phyloP scores from a whole-genome alignment of 106 monocot genomes.

The Dendrobium nobile region DNA sequence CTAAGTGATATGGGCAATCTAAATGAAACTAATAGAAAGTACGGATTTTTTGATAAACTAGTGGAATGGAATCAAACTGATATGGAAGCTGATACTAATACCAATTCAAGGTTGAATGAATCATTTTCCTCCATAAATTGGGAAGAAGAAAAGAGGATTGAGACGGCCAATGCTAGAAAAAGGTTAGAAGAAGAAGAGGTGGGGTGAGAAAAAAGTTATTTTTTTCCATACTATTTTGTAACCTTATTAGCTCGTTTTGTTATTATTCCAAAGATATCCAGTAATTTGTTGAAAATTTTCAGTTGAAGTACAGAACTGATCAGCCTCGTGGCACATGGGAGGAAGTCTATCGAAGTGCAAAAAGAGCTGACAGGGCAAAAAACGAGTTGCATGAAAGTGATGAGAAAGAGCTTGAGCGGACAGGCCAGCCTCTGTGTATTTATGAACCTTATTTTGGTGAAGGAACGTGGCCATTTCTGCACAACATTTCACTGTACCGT shows the following conservation, averaged over 20 bases:
- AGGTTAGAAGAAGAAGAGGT: slow-evolving; percentile 90
- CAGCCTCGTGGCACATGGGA: slow-evolving; percentile 92
- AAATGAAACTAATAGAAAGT: slow-evolving; percentile 18
- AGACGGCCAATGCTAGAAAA: slow-evolving; percentile 40
- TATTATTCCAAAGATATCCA: slow-evolving; percentile 16
- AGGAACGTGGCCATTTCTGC: slow-evolving; percentile 93
- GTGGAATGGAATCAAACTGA: slow-evolving; percentile 54
- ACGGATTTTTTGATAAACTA: slow-evolving; percentile 41
- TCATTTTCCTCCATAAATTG: slow-evolving; percentile 55
- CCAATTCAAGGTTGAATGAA: slow-evolving; percentile 31
- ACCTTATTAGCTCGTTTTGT: neutral
- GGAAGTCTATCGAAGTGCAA: slow-evolving; percentile 86
- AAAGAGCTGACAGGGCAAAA: slow-evolving; percentile 71
- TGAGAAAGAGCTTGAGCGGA: slow-evolving; percentile 92
- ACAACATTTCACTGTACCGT: slow-evolving; percentile 83
- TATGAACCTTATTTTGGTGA: slow-evolving; percentile 98
- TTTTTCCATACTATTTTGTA: slow-evolving; percentile 10
- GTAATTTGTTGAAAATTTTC: slow-evolving; percentile 29
- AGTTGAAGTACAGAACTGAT: slow-evolving; percentile 83
- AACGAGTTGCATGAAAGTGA: slow-evolving; percentile 88
- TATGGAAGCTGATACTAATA: slow-evolving; percentile 23
- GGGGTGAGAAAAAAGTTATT: slow-evolving; percentile 9
- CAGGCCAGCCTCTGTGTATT: slow-evolving; percentile 91
- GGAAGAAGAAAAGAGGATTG: slow-evolving; percentile 61
- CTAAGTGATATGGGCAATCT: slow-evolving; percentile 15